Evolutionary conservation across 2,329 filamentous ascomycete genomes (phyloP).

Genomic region (Plenodomus lindquistii): DNA sequence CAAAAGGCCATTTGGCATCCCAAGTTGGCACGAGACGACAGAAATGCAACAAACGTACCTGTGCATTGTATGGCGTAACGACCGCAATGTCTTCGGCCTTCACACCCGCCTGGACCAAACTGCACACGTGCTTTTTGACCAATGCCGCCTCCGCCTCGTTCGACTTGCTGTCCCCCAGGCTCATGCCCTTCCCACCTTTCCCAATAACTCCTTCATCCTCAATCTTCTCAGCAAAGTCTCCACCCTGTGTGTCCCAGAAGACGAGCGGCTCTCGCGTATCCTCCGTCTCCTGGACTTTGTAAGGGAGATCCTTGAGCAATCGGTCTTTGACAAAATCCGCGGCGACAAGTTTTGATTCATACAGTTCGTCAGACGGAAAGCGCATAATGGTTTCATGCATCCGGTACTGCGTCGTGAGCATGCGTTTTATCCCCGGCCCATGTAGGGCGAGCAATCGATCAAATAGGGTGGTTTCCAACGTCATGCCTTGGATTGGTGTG

Average conservation of each 20-base stretch:
- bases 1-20: neutral
- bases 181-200: conserved; percentile 51
- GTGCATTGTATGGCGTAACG: conserved; percentile 95
- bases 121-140: conserved; percentile 75
- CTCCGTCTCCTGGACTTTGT: conserved; percentile 77
- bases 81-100: conserved; percentile 85
- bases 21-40: conserved; percentile 9
- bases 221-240: conserved; percentile 81
- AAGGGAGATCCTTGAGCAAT: conserved; percentile 76
- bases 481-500: conserved; percentile 51
- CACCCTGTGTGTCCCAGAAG: conserved; percentile 96
- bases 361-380: conserved; percentile 88
- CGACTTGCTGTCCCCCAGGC: conserved; percentile 78
- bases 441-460: conserved; percentile 83
- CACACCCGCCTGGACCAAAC: conserved; percentile 78
- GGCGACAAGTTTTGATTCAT: conserved; percentile 79
- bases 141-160: conserved; percentile 89
- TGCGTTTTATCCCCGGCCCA: conserved; percentile 81
- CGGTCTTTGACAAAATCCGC: conserved; percentile 76
- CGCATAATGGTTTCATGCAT: conserved; percentile 97
- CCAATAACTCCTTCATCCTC: conserved; percentile 69
- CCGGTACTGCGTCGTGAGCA: conserved; percentile 96
- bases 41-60: conserved; percentile 54
- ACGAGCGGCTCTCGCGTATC: conserved; percentile 86
- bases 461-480: conserved; percentile 88